Conservation (phyloP, 768 basidiomycete species). For the Daedaleopsis nitida region DNA sequence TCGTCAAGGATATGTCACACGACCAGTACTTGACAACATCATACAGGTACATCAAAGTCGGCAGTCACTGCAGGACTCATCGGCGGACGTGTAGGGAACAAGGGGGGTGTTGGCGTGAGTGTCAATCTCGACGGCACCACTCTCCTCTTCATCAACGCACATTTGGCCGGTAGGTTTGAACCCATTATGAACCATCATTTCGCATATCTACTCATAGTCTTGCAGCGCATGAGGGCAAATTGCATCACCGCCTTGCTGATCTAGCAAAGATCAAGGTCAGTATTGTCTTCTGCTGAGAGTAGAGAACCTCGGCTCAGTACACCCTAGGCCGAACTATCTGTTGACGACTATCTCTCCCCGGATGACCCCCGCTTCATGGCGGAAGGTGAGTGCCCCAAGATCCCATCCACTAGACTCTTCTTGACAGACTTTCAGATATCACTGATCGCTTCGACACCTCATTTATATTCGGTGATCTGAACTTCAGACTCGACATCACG, state of each 20-base stretch:
- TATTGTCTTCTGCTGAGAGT: background rate
- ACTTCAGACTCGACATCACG: conserved; percentile 88
- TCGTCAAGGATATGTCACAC: background rate
- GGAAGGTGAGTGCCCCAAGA: conserved; percentile 58
- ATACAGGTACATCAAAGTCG: conserved; percentile 70
- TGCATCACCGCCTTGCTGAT: conserved; percentile 82
- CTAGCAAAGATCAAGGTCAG: conserved; percentile 84
- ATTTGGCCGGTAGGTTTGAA: conserved; percentile 69
- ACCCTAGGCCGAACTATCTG: conserved; percentile 65
- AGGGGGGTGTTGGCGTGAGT: conserved; percentile 90
- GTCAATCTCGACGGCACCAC: conserved; percentile 81
- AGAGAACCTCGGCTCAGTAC: background rate
- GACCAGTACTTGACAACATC: conserved; percentile 5
- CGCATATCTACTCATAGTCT: background rate
- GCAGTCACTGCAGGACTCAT: conserved; percentile 89
- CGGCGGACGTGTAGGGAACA: conserved; percentile 90
- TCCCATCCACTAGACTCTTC: conserved; percentile 8
- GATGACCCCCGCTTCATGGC: conserved; percentile 65
- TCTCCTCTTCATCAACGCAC: conserved; percentile 88
- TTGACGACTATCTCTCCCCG: conserved; percentile 73
- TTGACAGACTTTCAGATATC: conserved; percentile 50
- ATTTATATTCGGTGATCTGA: conserved; percentile 90
- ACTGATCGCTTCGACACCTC: conserved; percentile 89
- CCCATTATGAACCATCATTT: background rate
- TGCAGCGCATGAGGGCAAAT: conserved; percentile 74